Base-by-base conservation (phyloP, 331 rosid genomes). In the Pyrus hybrid region DNA sequence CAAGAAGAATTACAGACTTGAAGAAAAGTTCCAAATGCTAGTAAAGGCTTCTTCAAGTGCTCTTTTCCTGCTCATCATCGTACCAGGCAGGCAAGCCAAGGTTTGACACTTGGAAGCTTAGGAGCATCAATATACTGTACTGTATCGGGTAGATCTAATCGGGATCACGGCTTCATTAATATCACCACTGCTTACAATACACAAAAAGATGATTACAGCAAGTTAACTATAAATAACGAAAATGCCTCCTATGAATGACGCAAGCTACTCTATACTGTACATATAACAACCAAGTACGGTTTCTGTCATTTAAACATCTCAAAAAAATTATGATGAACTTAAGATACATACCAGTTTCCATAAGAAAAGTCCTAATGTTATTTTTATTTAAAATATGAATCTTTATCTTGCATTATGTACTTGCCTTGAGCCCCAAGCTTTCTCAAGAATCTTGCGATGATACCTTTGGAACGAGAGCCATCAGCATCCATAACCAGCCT, bases 121-220 rank as follows among this genome's bases (percentile, higher is more conserved):
- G 91, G 94, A 73, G 97, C 89, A 43, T 88, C 85, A 26, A 3
- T 26, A 26, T 26, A 26, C 47, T 60, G 90, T 85, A 83, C 90
- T 90, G 65, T 83, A 81, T 66, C 98, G 93, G 68, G 96, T 88
- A 53, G 98, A 87, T 79, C 96, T 90, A 67, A 88, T 84, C 3
- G 98, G 98, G 77, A 93, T 58, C 54, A 93, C 68, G 0, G 87
- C 17, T 57, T 93, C 97, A 43, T 11, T 41, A 26, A 97, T 91
- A 56, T 93, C 95, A 28, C 97, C 96, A 85, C 98, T 93, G 29
- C 29, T 3, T 26, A 26, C 29, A 26, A 26, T 26, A 26, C 29
- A 26, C 29, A 2, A 26, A 26, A 3, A 3, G 29, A 26, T 26
- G 29, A 26, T 26, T 26, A 26, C 78, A 67, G 12, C 25, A 66